Base-by-base conservation (phyloP, 2,329 filamentous ascomycete genomes). In the Nigrospora osmanthi region DNA sequence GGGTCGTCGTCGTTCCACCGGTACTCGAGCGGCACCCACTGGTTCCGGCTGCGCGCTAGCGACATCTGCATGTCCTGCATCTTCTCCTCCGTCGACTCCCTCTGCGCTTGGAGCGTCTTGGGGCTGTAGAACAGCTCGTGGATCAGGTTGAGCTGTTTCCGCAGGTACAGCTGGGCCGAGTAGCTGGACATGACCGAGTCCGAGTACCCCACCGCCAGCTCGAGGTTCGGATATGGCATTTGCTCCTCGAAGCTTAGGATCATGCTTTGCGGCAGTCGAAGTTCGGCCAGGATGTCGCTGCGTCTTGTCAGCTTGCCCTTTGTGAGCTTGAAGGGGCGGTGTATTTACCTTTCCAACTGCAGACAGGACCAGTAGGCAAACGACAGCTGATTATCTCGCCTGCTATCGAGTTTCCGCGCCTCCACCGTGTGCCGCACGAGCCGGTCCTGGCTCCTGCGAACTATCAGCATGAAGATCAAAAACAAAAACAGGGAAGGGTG, bases 321-420 rank as follows among this genome's bases (percentile, higher is more conserved):
- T 6, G 7, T 23, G 14, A 19, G 7, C 13, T 11, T 14, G 4
- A 38, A 23, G 17, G 17, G 17, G 16, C 2, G n/a, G 3, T 13
- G 37, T 41, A 12, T 64, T 53, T 63, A 88, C 85, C 84, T 95
- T 65, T 97, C 91, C 11, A 97, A 73, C 58, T 97, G 91, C 50
- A 96, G 70, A 60, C 88, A 95, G 9, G 90, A 93, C 91, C 91
- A 97, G 57, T 90, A 96, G 0, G 88, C 85, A 54, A 94, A 76
- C 13, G 85, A 72, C 33, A 85, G 72, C 46, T 84, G 72, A 57
- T 89, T 87, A 54, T 83, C 76, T 38, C 69, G 54, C 46, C 60
- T 64, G 35, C 69, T 72, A 35, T 63, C 43, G 30, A 72, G 54
- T 23, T 56, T 58, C 33, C 51, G 52, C 14, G 54, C 54, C 32